Base-by-base conservation (phyloP, 73 alveolate species). In the Diophrys sp. region DNA sequence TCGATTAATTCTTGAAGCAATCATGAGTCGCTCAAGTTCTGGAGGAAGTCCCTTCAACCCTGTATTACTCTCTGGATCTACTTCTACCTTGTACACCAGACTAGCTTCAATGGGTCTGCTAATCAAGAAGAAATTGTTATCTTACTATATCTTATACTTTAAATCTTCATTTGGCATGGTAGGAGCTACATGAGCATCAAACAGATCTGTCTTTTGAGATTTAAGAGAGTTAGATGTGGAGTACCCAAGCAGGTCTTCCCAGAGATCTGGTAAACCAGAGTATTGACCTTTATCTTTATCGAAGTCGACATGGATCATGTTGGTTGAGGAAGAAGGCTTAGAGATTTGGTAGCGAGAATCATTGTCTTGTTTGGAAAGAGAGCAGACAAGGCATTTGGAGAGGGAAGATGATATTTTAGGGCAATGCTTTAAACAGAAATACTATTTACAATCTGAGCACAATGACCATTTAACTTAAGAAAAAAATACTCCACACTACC, bases 31-130 rank as follows among this genome's bases (percentile, higher is more conserved):
- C n/a, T 28, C 31, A 23, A 23, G 24, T 29, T 69, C 77, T 25
- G 25, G 25, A 29, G 77, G 77, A 26, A 69, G 56, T 14, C 53
- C 56, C 31, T 69, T 69, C n/a, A 69, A 25, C 55, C 77, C 77
- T 5, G 56, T 28, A 5, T 69, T 31, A 5, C 56, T 31, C 2
- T 69, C 55, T 28, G 53, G 26, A 25, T 69, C 77, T 26, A 69
- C n/a, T 30, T 69, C 77, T 5, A 69, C 56, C 29, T 69, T 44
- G 18, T 11, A 44, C 5, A 44, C 62, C 5, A 18, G 5, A 11
- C n/a, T 11, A 18, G 62, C 18, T 44, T 44, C 62, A 44, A 44
- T 5, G 18, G 62, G 62, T 44, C 62, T 5, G 5, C n/a, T 11
- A 18, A 44, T 44, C 62, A 44, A 18, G 62, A 44, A 44, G 62